These are phyloP conservation scores for Podaxis sp. DNA, from an alignment of 768 basidiomycete species.

Conservation along the genomic window DNA sequence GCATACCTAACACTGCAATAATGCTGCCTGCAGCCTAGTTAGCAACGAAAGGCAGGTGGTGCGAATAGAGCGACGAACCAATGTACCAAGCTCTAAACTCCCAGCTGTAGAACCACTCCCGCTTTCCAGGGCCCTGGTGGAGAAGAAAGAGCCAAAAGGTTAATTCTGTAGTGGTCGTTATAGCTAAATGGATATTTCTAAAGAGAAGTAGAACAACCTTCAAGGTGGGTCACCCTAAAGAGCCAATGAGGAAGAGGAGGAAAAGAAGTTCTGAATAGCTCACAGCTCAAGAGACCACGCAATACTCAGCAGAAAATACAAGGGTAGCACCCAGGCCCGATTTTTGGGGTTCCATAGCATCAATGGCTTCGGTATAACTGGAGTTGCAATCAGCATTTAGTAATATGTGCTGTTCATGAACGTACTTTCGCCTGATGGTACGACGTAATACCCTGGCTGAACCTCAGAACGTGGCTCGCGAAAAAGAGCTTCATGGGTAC, in stretches of 20 bases:
- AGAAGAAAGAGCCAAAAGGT: slow-evolving; percentile 84
- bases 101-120: slow-evolving; percentile 79
- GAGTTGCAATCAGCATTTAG: slow-evolving; percentile 8
- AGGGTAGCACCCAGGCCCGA: slow-evolving; percentile 60
- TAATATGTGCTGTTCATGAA: slow-evolving; percentile 3
- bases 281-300: slow-evolving; percentile 82
- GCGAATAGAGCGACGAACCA: slow-evolving; percentile 40
- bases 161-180: slow-evolving; percentile 47
- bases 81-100: slow-evolving; percentile 74
- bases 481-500: slow-evolving; percentile 33
- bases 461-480: background rate
- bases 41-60: background rate
- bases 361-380: slow-evolving; percentile 62
- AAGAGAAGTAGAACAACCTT: slow-evolving; percentile 46
- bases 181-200: background rate
- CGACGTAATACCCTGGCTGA: slow-evolving; percentile 38
- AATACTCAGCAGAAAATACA: slow-evolving; percentile 68
- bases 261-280: slow-evolving; percentile 23
- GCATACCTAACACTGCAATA: slow-evolving; percentile 68
- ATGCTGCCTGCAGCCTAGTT: slow-evolving; percentile 51
- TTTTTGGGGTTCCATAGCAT: slow-evolving; percentile 45
- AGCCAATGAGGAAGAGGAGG: slow-evolving; percentile 3
- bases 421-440: slow-evolving; percentile 35
- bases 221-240: slow-evolving; percentile 72
- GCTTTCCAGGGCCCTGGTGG: slow-evolving; percentile 69